Conservation (phyloP, 176 grass and related monocot genomes). For the Canna indica region DNA sequence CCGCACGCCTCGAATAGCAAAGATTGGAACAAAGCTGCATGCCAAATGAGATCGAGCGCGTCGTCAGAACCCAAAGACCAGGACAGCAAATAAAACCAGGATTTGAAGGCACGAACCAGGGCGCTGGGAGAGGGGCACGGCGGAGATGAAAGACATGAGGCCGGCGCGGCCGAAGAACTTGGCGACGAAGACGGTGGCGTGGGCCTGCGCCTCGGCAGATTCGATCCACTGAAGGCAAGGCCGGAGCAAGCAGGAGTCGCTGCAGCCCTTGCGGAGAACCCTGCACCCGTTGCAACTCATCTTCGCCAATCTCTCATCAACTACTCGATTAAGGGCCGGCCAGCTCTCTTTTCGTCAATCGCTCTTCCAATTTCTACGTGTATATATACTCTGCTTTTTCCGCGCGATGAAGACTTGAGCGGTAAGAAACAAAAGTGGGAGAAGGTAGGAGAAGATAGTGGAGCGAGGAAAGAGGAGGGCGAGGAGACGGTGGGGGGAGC, state of each 20-base stretch:
- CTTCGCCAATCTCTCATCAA: slow-evolving; percentile 29
- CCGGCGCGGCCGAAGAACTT: slow-evolving; percentile 98
- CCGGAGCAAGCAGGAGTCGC: slow-evolving; percentile 73
- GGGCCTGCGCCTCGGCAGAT: slow-evolving; percentile 59
- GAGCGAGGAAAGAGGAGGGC: slow-evolving; percentile 6
- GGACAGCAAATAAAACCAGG: not conserved
- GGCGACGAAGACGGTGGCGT: slow-evolving; percentile 95
- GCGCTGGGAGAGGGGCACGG: slow-evolving; percentile 59
- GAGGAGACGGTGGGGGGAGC: not conserved
- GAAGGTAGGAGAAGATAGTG: not conserved
- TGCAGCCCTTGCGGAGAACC: slow-evolving; percentile 94
- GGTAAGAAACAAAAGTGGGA: not conserved
- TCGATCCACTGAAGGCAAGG: slow-evolving; percentile 92
- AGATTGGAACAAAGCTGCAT: slow-evolving; percentile 86
- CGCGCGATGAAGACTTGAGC: not conserved
- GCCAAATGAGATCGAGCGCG: not conserved
- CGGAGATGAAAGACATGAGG: slow-evolving; percentile 83
- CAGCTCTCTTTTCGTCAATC: not conserved
- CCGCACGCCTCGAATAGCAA: slow-evolving; percentile 88
- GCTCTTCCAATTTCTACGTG: not conserved
- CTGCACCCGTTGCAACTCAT: slow-evolving; percentile 99
- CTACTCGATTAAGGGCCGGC: not conserved
- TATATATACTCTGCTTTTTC: not conserved
- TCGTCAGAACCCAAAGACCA: too few species aligned
- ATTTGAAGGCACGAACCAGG: slow-evolving; percentile 29